Evolutionary conservation across 2,329 filamentous ascomycete genomes (phyloP).

Genomic region (Aureobasidium pullulans): DNA sequence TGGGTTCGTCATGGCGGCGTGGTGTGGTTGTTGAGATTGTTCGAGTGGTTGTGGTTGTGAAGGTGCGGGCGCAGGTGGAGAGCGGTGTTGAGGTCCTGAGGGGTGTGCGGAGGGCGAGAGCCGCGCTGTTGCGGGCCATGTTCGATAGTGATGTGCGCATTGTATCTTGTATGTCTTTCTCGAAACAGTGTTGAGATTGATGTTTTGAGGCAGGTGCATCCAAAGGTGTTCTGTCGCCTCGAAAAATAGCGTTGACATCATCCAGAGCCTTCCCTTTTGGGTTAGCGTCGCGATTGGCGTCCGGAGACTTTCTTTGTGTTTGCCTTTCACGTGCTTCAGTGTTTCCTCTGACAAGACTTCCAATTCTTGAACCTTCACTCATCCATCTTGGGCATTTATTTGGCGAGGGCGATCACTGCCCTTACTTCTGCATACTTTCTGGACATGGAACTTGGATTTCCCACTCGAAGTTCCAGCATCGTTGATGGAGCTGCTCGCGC

Average conservation of each 20-base stretch:
- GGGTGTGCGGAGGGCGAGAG: background rate
- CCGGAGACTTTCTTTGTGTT: background rate
- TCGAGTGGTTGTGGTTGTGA: background rate
- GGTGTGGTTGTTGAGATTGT: background rate
- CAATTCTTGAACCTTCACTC: background rate
- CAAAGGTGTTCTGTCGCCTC: background rate
- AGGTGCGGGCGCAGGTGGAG: background rate
- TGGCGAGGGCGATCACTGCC: background rate
- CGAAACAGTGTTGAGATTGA: background rate
- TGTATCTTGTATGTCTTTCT: background rate
- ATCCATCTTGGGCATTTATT: background rate
- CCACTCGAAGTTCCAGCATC: background rate
- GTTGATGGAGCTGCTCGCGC: slow-evolving; percentile 36
- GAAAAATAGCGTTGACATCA: slow-evolving; percentile 8
- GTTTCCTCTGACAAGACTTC: background rate
- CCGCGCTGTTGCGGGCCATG: background rate
- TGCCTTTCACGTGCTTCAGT: background rate
- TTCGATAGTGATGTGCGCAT: background rate
- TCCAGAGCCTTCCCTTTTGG: background rate
- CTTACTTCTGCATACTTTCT: background rate
- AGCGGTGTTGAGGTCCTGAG: background rate
- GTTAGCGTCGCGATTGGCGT: background rate
- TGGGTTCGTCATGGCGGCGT: background rate
- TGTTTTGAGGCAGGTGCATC: background rate
- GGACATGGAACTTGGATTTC: slow-evolving; percentile 1